Base-by-base conservation (phyloP, 495 filamentous ascomycete genomes). In the Podospora australis region DNA sequence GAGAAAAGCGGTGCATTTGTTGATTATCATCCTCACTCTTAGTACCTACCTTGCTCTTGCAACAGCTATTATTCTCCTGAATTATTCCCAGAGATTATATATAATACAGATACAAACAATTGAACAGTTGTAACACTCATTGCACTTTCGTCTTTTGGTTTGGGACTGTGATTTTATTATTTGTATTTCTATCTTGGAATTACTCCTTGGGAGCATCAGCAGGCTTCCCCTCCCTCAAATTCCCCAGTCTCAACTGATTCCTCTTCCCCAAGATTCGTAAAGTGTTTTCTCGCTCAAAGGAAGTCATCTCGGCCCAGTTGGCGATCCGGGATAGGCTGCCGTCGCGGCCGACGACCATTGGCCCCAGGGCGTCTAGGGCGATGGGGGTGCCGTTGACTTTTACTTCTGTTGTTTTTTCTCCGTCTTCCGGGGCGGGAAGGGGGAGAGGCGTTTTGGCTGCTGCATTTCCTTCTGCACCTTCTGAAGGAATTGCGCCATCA, bases 271-370 rank as follows among this genome's bases (percentile, higher is more conserved):
- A 52, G 16, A 86, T 63, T 28, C 82, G 69, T 56, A 86, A 45
- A 36, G 82, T 82, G 60, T 77, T 83, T 53, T 73, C 58, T 51
- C 70, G 67, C 67, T 86, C 81, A 20, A 78, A 72, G 14, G 77
- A 80, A 10, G 73, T 67, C 83, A 87, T 84, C 54, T 80, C 66
- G 23, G 62, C 68, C 83, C 83, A 87, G 65, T 87, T 87, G 47
- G 72, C 56, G 50, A 87, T 82, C 16, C 80, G 76, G 54, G 78
- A 77, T 26, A 84, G 58, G 16, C 78, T 77, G 11, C 83, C 83
- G 63, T 87, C 81, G 29, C 69, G 58, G 54, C 81, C 81, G n/a
- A 87, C 78, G 1, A 87, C 79, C 63, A 85, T 73, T 2, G 83
- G 83, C 0, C 83, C 83, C 0, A 87, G 60, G 45, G 77, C 70